Conservation (phyloP, 148 eudicot species). For the Camellia japonica region DNA sequence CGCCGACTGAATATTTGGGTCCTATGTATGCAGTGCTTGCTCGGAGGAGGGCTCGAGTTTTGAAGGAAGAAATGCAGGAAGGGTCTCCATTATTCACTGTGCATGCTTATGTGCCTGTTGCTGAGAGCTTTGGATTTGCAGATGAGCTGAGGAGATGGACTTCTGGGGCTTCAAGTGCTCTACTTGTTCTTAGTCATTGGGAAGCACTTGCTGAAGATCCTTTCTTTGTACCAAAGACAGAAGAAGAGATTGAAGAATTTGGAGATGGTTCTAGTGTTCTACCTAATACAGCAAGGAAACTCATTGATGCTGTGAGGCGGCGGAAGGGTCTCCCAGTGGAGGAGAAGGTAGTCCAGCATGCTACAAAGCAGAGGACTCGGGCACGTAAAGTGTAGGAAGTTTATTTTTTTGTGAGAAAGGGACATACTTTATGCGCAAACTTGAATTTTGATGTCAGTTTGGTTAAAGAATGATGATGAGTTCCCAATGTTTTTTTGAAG, state of each 20-base stretch:
- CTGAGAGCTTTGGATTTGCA: constrained; percentile 92
- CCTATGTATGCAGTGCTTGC: constrained; percentile 80
- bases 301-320: constrained; percentile 83
- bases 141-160: constrained; percentile 91
- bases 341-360: constrained; percentile 90
- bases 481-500: not conserved
- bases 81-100: constrained; percentile 87
- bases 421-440: not conserved
- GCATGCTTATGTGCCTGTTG: constrained; percentile 79
- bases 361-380: constrained; percentile 86
- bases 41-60: constrained; percentile 70
- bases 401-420: not conserved
- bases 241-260: constrained; percentile 91
- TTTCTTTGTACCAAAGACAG: constrained; percentile 90
- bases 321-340: constrained; percentile 90
- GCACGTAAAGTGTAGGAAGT: constrained; percentile 79
- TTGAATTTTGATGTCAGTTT: not conserved
- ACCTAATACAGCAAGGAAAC: constrained; percentile 80
- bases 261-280: constrained; percentile 88
- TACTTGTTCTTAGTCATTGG: constrained; percentile 92
- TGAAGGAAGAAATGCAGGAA: constrained; percentile 98
- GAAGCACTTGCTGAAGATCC: constrained; percentile 84
- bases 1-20: constrained; percentile 72
- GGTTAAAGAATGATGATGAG: not conserved
- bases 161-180: constrained; percentile 86